Evolutionary conservation across 352 stramenopile genomes (phyloP).

Genomic region (Paralagenidium karlingii): DNA sequence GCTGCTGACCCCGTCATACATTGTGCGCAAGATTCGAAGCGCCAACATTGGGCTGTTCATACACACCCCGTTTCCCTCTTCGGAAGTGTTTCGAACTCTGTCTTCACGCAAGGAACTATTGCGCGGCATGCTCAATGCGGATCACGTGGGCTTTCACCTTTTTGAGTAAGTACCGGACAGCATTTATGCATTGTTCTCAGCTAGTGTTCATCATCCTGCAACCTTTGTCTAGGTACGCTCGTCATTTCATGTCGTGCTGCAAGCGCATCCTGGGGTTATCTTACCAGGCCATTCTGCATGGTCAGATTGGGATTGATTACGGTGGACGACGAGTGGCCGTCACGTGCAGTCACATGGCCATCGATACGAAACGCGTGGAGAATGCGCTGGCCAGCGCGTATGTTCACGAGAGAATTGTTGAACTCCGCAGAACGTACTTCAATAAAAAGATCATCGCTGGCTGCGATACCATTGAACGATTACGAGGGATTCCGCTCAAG

Average conservation of each 20-base stretch:
- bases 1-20: constrained; percentile 92
- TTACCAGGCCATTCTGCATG: constrained; percentile 86
- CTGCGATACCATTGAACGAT: constrained; percentile 89
- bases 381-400: constrained; percentile 20
- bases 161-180: constrained; percentile 93
- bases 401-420: constrained; percentile 38
- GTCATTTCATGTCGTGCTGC: constrained; percentile 87
- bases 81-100: constrained; percentile 96
- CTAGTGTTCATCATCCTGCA: too few species aligned
- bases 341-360: constrained; percentile 90
- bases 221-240: constrained; percentile 22
- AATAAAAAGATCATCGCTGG: constrained; percentile 85
- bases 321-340: constrained; percentile 90
- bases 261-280: constrained; percentile 89
- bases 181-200: too few species aligned
- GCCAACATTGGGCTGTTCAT: constrained; percentile 94
- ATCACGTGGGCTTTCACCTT: constrained; percentile 90
- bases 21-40: constrained; percentile 81
- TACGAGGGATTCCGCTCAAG: constrained; percentile 96
- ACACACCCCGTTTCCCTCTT: constrained; percentile 97
- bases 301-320: constrained; percentile 90
- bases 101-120: constrained; percentile 87
- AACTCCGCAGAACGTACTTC: constrained; percentile 40
- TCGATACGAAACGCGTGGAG: constrained; percentile 42
- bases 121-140: constrained; percentile 80